Evolutionary conservation across 805 yeast genomes (phyloP), one percentile per base, ranked within the genome.

Genomic region (Scheffersomyces lignosus): DNA sequence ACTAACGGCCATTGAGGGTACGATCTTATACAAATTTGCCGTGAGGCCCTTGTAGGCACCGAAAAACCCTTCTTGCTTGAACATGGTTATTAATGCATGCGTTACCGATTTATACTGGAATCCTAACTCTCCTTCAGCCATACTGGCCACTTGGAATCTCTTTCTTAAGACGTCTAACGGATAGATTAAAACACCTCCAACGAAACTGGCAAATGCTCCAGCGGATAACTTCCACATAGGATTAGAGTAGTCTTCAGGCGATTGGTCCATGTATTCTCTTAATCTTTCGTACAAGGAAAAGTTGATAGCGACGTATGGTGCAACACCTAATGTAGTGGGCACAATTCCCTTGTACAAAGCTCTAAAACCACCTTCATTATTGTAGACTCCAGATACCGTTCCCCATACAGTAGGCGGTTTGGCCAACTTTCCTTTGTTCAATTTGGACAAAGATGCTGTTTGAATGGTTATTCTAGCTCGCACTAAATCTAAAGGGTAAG

Each of bases 1-100:
- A 42, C 91, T 87, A 13, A 90, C 88, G 3, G 98, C 98, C 90
- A 93, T 91, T 10, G 93, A 81, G 0, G 98, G 97, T 31, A 88
- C 85, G 3, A 91, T 93, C 57, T 90, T 91, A 70, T 86, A 82
- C 57, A 87, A 70, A 54, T 88, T 88, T 1, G 95, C 93, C 2
- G 80, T 72, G 58, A 83, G 68, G 0, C 91, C 91, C 51, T 78
- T 82, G 64, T 82, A 84, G 26, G 84, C 76, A 1, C 90, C 91
- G 29, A 58, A 65, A 33, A 72, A 66, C 1, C 97, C 97, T 59
- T 91, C 98, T 15, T 71, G 64, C 44, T 63, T 71, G 40, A 83
- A 80, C 25, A 91, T 87, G 4, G 83, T 75, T 3, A 63, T 56
- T 22, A 91, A 58, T 0, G 97, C 98, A 49, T 86, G 84, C 54